Base-by-base conservation (phyloP, 2,329 filamentous ascomycete genomes). In the Sarocladiaceae sp. region DNA sequence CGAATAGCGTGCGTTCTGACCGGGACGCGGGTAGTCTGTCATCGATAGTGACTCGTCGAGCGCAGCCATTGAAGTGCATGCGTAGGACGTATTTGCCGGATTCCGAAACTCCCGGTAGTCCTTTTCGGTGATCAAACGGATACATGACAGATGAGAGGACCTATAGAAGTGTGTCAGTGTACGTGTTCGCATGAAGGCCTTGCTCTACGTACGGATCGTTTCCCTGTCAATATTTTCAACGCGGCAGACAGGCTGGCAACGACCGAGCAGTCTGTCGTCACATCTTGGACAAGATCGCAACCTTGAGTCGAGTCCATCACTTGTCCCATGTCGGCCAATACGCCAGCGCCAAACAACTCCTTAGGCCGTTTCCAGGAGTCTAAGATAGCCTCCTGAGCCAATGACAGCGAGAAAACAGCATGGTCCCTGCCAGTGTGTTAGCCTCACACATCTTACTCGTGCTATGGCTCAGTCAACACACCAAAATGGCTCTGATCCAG, bases 31-130 rank as follows among this genome's bases (percentile, higher is more conserved):
- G 94, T 15, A 99, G 78, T 18, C 87, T 82, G 65, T 97, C 93
- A 63, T 99, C 94, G 56, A 99, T 89, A 17, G 87, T 76, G 1
- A 99, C 91, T 60, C 85, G 87, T 47, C 94, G 84, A 66, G 87
- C 92, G 62, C 90, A 94, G 15, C 94, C 94, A 62, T 99, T 99
- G 72, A 99, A 97, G 64, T 96, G 88, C 62, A 99, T 82, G n/a
- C 87, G 85, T 52, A 96, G 84, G 12, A 97, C 76, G 62, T 99
- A 99, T 69, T 92, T 96, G 17, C 94, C 93, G 54, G 86, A 95
- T 4, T 77, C 70, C 1, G 93, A 96, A 2, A 87, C 65, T 18
- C 70, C 69, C 1, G 91, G 88, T 5, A 72, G 71, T 11, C 74
- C 71, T 8, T 73, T 74, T 3, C 74, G 64, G 35, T 78, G 69